Base-by-base conservation (phyloP, 2,329 filamentous ascomycete genomes). In the Macrophomina phaseolina region DNA sequence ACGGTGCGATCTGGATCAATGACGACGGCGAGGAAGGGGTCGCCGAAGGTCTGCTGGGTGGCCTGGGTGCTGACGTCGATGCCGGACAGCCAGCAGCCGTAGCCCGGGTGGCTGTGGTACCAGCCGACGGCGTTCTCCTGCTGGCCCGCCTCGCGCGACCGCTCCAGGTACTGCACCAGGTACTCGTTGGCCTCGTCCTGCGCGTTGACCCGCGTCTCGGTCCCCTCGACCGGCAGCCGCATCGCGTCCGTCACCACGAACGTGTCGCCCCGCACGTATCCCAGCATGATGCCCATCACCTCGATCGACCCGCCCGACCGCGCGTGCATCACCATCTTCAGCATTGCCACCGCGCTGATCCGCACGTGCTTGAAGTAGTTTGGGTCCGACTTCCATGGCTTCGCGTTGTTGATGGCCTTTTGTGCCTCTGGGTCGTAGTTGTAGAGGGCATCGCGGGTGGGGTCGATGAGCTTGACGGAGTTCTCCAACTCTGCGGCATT, bases 301-400 rank as follows among this genome's bases (percentile, higher is more conserved):
- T 99, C 95, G 71, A 98, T 86, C 34, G 88, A 89, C 67, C 95
- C 94, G 70, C 95, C 95, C 0, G 93, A 94, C n/a, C 95, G 91
- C 9, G 95, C 95, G 78, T 99, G 95, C 92, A 97, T 98, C 70
- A 96, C 93, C 95, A 99, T 99, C 82, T 99, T 99, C 72, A 98
- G 87, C 67, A 99, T 87, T 5, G 95, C 95, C 12, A 97, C 90
- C 67, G 95, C 93, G 63, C 92, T 96, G 80, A 99, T 94, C 74
- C 94, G 92, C 55, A 98, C 93, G 64, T 91, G 87, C 78, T 94
- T 96, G 87, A 98, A 99, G 84, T 97, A 90, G 79, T 93, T 86
- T 0, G 91, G 90, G 75, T 97, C 89, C 55, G 83, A 83, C 60
- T 82, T 83, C 95, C 95, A 98, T 68, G 94, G 93, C 64, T 86